These are phyloP conservation scores for Phytophthora syringae DNA, from an alignment of 352 stramenopile species.

Conservation along the genomic window DNA sequence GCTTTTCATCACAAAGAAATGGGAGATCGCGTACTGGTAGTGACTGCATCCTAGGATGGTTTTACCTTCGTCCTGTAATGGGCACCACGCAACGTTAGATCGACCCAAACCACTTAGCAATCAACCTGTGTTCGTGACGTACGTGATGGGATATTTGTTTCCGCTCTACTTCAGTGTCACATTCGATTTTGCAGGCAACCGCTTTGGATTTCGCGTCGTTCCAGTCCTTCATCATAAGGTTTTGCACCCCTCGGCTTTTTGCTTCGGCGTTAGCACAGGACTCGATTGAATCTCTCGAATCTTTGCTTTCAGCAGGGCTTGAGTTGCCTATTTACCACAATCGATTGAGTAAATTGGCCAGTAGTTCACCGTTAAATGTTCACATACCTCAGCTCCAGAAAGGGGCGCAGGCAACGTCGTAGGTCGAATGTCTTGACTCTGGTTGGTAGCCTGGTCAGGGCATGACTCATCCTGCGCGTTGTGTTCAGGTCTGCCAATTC, in stretches of 20 bases:
- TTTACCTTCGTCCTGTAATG: conserved; percentile 61
- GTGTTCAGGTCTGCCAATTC: conserved; percentile 39
- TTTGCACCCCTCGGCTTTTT: conserved; percentile 82
- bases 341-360: not conserved
- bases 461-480: conserved; percentile 35
- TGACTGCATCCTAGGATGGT: conserved; percentile 82
- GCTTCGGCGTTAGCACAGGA: conserved; percentile 76
- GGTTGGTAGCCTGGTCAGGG: conserved; percentile 41
- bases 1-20: not conserved
- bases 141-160: conserved; percentile 61
- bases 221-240: conserved; percentile 90
- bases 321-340: conserved; percentile 43
- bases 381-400: conserved; percentile 55
- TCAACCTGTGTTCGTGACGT: no score
- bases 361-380: not conserved
- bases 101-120: no score
- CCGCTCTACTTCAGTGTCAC: conserved; percentile 58
- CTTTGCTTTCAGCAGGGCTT: conserved; percentile 67
- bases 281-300: conserved; percentile 85
- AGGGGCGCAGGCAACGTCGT: conserved; percentile 57
- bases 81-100: conserved; percentile 9
- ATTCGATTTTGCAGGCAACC: conserved; percentile 42
- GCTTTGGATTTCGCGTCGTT: conserved; percentile 74
- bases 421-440: conserved; percentile 46
- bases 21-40: conserved; percentile 73